phyloP scores from a whole-genome alignment of 257 asterid genomes.

The Solanum microdontum region DNA sequence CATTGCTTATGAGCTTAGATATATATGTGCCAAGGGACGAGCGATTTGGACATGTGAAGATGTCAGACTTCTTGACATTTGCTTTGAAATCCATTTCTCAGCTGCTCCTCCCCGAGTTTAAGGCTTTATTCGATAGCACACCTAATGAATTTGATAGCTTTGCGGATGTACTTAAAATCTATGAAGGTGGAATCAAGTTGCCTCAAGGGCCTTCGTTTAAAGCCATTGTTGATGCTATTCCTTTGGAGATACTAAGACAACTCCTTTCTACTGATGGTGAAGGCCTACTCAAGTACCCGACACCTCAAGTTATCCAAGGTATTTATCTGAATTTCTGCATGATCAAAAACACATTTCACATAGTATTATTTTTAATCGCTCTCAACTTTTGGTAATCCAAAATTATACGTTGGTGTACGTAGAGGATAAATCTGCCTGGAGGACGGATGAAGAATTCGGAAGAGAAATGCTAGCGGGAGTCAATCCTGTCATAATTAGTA shows the following conservation, averaged over 20 bases:
- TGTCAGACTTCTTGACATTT: conserved; percentile 14
- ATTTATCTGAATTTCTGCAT: background rate
- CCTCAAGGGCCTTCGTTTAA: conserved; percentile 3
- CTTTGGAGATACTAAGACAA: conserved; percentile 5
- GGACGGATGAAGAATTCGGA: conserved; percentile 20
- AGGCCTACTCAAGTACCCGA: conserved; percentile 5
- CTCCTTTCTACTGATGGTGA: conserved; percentile 11
- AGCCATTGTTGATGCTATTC: background rate
- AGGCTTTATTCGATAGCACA: conserved; percentile 6
- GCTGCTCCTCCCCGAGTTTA: conserved; percentile 10
- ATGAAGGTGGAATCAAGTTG: conserved; percentile 17
- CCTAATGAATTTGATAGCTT: conserved; percentile 17
- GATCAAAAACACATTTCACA: background rate
- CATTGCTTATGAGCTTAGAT: conserved; percentile 4
- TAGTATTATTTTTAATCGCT: background rate
- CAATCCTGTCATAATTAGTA: conserved; percentile 11
- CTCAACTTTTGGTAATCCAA: background rate
- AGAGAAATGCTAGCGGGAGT: conserved; percentile 22
- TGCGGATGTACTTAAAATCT: conserved; percentile 9
- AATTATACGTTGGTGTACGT: background rate
- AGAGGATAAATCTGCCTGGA: conserved; percentile 22
- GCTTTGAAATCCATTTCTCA: conserved; percentile 14
- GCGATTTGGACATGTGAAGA: conserved; percentile 23
- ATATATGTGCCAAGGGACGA: conserved; percentile 33
- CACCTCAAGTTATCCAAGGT: conserved; percentile 17